These are phyloP conservation scores for Penicillium dipodomyicola DNA, from an alignment of 495 filamentous ascomycete species.

Conservation along the genomic window DNA sequence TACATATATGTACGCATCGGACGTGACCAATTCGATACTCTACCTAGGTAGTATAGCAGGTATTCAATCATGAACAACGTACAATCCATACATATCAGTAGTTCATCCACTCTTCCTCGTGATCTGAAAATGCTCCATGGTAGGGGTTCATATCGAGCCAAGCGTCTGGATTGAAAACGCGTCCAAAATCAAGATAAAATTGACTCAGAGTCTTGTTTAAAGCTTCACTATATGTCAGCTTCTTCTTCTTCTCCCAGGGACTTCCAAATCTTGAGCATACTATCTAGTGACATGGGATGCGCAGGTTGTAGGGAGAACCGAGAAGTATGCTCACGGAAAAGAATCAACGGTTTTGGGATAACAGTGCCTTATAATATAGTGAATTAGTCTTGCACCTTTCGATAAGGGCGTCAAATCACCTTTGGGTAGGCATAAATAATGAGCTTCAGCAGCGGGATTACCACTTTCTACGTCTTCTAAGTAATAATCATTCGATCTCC, in stretches of 20 bases:
- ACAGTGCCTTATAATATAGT: not conserved
- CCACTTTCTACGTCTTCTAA: not conserved
- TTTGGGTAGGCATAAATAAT: slow-evolving; percentile 13
- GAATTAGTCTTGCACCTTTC: slow-evolving; percentile 3
- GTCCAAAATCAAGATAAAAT: not conserved
- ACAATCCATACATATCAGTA: not conserved
- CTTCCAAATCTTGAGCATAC: slow-evolving; percentile 9
- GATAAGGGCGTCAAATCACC: slow-evolving; percentile 1
- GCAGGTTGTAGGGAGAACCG: slow-evolving; percentile 8
- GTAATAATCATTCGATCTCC: not conserved
- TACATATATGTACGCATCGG: not conserved
- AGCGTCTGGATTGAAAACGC: not conserved
- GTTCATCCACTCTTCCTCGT: not conserved
- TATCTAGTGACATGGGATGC: slow-evolving; percentile 11
- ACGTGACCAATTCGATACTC: not conserved
- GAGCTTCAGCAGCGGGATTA: slow-evolving; percentile 4
- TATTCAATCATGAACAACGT: not conserved
- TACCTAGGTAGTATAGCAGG: not conserved
- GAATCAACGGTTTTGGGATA: slow-evolving; percentile 9
- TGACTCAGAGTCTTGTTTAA: not conserved
- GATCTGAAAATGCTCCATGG: not conserved
- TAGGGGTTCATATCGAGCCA: not conserved
- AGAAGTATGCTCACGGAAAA: slow-evolving; percentile 11
- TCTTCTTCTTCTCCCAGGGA: not conserved
- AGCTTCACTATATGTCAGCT: not conserved